Evolutionary conservation across 2,329 filamentous ascomycete genomes (phyloP).

Genomic region (Mycosphaerella sp.): DNA sequence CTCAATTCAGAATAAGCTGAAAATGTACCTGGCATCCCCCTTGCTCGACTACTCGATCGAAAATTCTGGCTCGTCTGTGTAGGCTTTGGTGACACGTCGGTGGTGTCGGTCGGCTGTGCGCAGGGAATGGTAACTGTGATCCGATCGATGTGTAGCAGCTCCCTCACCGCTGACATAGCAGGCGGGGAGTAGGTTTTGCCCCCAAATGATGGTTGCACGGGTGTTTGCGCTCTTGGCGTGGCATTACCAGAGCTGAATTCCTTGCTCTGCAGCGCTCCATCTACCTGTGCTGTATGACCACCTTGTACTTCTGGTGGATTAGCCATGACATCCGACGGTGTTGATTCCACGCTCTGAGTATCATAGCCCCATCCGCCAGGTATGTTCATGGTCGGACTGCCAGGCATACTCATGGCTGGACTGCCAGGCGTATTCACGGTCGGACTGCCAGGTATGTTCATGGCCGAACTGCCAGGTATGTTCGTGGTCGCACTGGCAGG

Average conservation of each 20-base stretch:
- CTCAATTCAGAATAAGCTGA: conserved; percentile 43
- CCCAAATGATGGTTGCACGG: conserved; percentile 2
- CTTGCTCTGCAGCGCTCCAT: conserved; percentile 4
- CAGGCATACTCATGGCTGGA: not conserved
- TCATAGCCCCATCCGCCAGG: conserved; percentile 42
- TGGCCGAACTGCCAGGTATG: conserved; percentile 22
- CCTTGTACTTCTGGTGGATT: not conserved
- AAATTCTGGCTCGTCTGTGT: not conserved
- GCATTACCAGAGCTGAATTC: conserved; percentile 19
- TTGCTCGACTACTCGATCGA: not conserved
- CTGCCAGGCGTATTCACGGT: conserved; percentile 36
- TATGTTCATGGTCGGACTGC: conserved; percentile 26
- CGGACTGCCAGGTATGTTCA: conserved; percentile 33
- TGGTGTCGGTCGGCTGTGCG: not conserved
- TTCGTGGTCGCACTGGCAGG: conserved; percentile 17
- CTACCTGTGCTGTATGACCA: not conserved
- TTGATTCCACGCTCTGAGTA: conserved; percentile 19
- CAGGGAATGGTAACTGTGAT: conserved; percentile 8
- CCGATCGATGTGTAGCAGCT: conserved; percentile 29
- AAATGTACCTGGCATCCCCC: conserved; percentile 42
- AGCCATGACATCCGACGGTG: conserved; percentile 21
- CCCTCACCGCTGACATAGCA: not conserved
- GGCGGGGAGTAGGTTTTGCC: not conserved
- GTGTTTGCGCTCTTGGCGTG: conserved; percentile 26
- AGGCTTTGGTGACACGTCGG: not conserved